Conservation (phyloP, 2,329 filamentous ascomycete genomes). For the Xylogone sp. region DNA sequence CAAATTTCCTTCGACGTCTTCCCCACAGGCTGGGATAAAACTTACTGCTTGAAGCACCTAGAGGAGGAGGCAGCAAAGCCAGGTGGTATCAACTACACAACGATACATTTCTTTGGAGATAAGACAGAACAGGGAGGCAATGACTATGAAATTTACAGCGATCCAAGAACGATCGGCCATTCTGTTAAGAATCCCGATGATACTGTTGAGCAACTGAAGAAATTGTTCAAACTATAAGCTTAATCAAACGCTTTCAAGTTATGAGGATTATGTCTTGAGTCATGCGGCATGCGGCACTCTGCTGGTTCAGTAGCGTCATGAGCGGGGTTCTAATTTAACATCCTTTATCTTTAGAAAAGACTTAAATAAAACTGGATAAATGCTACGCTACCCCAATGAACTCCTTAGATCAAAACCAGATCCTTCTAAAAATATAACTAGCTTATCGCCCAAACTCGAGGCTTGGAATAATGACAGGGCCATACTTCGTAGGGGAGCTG, state of each 20-base stretch:
- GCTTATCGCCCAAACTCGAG: conserved; percentile 67
- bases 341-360: background rate
- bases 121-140: conserved; percentile 91
- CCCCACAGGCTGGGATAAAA: conserved; percentile 97
- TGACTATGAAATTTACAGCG: conserved; percentile 89
- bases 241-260: background rate
- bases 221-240: conserved; percentile 68
- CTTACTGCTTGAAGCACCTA: conserved; percentile 86
- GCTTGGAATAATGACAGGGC: conserved; percentile 90
- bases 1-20: conserved; percentile 99
- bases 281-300: background rate
- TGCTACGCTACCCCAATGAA: background rate
- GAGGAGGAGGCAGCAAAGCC: conserved; percentile 71
- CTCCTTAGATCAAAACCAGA: background rate
- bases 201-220: conserved; percentile 74
- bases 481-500: conserved; percentile 86
- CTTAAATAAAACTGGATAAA: background rate
- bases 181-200: conserved; percentile 78
- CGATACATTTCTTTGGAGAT: conserved; percentile 97
- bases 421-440: background rate
- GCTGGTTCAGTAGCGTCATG: background rate
- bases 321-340: background rate
- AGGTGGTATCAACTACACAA: conserved; percentile 74
- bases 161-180: conserved; percentile 80
- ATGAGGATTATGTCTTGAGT: background rate